Conservation (phyloP, 495 filamentous ascomycete genomes). For the Copromyces sp. region DNA sequence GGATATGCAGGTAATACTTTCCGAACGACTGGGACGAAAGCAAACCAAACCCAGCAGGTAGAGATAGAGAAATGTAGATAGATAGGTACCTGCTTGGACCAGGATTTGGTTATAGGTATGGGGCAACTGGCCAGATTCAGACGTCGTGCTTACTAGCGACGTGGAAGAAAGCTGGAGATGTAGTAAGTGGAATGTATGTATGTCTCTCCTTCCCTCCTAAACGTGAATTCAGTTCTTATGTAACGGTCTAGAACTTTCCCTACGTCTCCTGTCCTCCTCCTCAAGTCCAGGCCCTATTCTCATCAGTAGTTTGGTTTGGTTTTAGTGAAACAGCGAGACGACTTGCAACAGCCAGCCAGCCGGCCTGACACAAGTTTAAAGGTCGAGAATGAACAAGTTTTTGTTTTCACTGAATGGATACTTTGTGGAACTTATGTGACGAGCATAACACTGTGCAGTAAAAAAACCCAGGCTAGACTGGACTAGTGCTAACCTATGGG, state of each 20-base stretch:
- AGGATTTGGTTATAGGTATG: background rate
- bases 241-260: background rate
- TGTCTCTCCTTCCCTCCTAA: background rate
- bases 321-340: background rate
- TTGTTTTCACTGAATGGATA: background rate
- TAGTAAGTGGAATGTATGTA: background rate
- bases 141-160: background rate
- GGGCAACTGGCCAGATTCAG: background rate
- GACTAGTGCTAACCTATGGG: background rate
- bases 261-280: background rate
- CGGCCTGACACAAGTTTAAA: background rate
- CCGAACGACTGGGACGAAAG: background rate
- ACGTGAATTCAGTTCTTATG: background rate
- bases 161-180: background rate
- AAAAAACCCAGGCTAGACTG: background rate
- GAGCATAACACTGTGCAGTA: background rate
- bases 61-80: background rate
- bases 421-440: background rate
- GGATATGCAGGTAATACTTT: background rate
- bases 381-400: background rate
- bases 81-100: background rate
- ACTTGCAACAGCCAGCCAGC: background rate
- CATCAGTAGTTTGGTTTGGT: background rate
- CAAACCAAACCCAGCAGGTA: background rate
- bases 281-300: background rate